Evolutionary conservation across 139 green algal genomes (phyloP).

Genomic region (Coelastrella sp.): DNA sequence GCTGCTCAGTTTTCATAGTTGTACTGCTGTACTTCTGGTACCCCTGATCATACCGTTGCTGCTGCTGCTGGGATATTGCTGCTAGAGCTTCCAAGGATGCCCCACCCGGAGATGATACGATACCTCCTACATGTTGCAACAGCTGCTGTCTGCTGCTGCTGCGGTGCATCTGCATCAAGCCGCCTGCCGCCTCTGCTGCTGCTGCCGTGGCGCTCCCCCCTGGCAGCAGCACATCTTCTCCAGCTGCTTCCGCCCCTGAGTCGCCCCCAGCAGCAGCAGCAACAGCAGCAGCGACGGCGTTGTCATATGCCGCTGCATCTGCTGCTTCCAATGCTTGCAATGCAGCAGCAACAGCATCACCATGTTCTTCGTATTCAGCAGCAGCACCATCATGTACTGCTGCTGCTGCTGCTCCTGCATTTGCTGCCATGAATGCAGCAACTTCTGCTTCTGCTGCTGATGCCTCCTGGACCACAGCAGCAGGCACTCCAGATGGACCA

Average conservation of each 20-base stretch:
- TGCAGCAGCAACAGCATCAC: background rate
- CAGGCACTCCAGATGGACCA: background rate
- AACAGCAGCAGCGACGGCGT: background rate
- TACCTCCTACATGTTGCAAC: background rate
- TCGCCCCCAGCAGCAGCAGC: background rate
- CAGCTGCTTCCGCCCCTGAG: background rate
- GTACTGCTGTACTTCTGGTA: too few relatives aligned
- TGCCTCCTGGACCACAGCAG: background rate
- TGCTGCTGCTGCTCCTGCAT: constrained; percentile 3
- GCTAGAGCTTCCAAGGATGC: background rate
- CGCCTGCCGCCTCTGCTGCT: background rate
- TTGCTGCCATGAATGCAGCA: constrained; percentile 1
- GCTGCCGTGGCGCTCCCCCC: background rate
- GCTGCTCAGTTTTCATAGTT: too few relatives aligned
- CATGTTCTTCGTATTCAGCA: background rate
- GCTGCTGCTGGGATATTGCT: constrained; percentile 7
- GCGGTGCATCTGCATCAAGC: constrained; percentile 23
- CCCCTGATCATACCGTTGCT: background rate
- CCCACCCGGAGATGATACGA: background rate
- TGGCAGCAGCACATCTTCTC: constrained; percentile 7
- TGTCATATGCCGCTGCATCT: too few relatives aligned
- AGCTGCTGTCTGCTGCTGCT: constrained; percentile 29
- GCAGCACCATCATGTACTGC: background rate
- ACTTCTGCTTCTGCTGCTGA: constrained; percentile 19
- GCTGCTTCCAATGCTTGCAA: background rate